phyloP scores from a whole-genome alignment of 768 basidiomycete species.

The Leccinum barrowsii region DNA sequence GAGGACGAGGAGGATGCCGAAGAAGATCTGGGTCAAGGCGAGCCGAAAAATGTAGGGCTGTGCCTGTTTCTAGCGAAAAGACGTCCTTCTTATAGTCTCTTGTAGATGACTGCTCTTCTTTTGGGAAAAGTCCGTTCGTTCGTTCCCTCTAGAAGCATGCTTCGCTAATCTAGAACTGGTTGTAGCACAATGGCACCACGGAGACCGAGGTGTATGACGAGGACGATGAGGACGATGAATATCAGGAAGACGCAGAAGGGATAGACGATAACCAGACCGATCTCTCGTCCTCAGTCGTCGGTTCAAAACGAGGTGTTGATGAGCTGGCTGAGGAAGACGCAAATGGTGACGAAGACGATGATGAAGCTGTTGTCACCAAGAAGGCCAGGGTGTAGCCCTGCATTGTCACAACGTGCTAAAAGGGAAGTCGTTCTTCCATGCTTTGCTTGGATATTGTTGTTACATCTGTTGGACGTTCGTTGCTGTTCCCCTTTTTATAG shows the following conservation, averaged over 20 bases:
- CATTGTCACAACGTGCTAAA: background rate
- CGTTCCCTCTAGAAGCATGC: background rate
- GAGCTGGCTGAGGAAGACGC: slow-evolving; percentile 16
- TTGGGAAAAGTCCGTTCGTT: slow-evolving; percentile 15
- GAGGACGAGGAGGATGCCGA: slow-evolving; percentile 19
- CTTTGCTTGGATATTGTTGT: slow-evolving; percentile 1
- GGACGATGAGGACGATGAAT: slow-evolving; percentile 23
- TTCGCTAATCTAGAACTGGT: background rate
- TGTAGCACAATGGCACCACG: slow-evolving; percentile 16
- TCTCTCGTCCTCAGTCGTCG: slow-evolving; percentile 6
- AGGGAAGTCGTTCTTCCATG: background rate
- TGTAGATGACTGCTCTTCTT: slow-evolving; percentile 25
- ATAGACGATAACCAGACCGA: slow-evolving; percentile 10
- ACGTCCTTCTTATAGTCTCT: slow-evolving; percentile 8
- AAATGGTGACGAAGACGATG: slow-evolving; percentile 9
- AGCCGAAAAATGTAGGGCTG: slow-evolving; percentile 11
- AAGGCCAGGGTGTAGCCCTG: slow-evolving; percentile 25
- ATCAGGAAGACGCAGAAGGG: slow-evolving; percentile 9
- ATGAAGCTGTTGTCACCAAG: slow-evolving; percentile 11
- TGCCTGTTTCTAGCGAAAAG: background rate
- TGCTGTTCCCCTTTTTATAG: slow-evolving; percentile 11
- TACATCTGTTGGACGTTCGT: background rate
- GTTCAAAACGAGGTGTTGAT: slow-evolving; percentile 26
- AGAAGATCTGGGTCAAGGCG: background rate
- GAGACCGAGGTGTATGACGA: slow-evolving; percentile 8